Base-by-base conservation (phyloP, 768 basidiomycete genomes). In the Mycena galopus region DNA sequence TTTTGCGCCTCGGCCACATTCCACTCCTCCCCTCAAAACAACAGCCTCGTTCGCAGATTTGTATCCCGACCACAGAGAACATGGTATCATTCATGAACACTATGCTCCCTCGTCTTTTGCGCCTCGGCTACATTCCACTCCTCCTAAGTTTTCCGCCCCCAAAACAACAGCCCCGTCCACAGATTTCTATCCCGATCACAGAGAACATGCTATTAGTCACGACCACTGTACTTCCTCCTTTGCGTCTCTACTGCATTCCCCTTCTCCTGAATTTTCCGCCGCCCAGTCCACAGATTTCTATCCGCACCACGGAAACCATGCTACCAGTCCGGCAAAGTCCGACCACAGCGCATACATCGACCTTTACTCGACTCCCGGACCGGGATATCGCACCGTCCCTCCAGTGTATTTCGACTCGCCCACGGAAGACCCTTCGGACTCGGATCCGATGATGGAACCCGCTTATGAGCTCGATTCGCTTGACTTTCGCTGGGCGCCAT, bases 401-500 rank as follows among this genome's bases (percentile, higher is more conserved):
- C 78, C 82, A 19, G 77, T 88, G 37, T 87, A 88, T 78, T 88
- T 88, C 74, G 87, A 89, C 76, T 88, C 87, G 2, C 88, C 88
- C 2, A 82, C 83, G 33, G 87, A 89, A 69, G 87, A 88, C 72
- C 86, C 86, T 42, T 84, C 86, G 33, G 83, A 83, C 73, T 82
- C 84, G 74, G 80, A 80, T 64, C 72, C 81, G 33, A 78, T 84
- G 42, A 78, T 82, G 29, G 60, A 74, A 53, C 77, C 76, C 17
- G 39, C 39, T 58, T 86, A 83, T 71, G 81, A 82, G 30, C 74
- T 88, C 50, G 83, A 86, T 70, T 78, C 76, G 5, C 79, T 92
- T 11, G 88, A 88, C 75, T 92, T 92, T 73, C 84, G 77, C 62
- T 92, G 91, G 91, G 79, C 81, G 56, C 86, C 87, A 11, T 92